Evolutionary conservation across 192 early-diverging fungal genomes (phyloP), one percentile per base, ranked within the genome.

Genomic region (Entomortierella lignicola): DNA sequence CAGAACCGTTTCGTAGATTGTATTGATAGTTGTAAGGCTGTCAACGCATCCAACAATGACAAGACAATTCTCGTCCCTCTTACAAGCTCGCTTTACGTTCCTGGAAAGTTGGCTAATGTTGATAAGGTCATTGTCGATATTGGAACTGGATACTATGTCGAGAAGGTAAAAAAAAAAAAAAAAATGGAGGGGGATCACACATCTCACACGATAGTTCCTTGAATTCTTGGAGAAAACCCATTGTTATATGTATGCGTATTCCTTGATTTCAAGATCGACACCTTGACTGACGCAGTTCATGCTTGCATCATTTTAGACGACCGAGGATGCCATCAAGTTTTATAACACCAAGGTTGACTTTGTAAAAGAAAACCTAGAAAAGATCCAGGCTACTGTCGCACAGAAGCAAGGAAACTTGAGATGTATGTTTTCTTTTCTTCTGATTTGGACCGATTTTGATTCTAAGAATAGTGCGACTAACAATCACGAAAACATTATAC

Each of bases 141-240:
- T 50, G 97, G 97, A 53, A 97, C 97, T 20, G 97, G 97, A 32
- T 99, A 99, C 81, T 96, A 92, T 71, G 90, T 96, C 26, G 94
- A 96, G 80, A 97, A 99, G 89, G 94, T 94, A 80, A 21, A 81
- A 0, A 34, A 21, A 48, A 27, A 44, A 43, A n/a, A 43, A 27
- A 23, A 48, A 25, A 7, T 6, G 18, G 5, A 52, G 7, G 4
- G 20, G 20, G 10, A 50, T 17, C 6, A 27, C 8, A 26, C 10
- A 25, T 34, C 18, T 43, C 41, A 21, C n/a, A n/a, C 20, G 13
- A n/a, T 53, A 8, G 21, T 11, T 53, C 18, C 51, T 8, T n/a
- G 21, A n/a, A n/a, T n/a, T n/a, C n/a, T n/a, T n/a, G n/a, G n/a
- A n/a, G n/a, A n/a, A n/a, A n/a, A n/a, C n/a, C n/a, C n/a, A n/a